A percentile compares a stretch with the other conserved stretches of the same genome.
These are phyloP conservation scores for Trametes hirsuta DNA, from an alignment of 1,284 basidiomycete species.

Conservation along the genomic window DNA sequence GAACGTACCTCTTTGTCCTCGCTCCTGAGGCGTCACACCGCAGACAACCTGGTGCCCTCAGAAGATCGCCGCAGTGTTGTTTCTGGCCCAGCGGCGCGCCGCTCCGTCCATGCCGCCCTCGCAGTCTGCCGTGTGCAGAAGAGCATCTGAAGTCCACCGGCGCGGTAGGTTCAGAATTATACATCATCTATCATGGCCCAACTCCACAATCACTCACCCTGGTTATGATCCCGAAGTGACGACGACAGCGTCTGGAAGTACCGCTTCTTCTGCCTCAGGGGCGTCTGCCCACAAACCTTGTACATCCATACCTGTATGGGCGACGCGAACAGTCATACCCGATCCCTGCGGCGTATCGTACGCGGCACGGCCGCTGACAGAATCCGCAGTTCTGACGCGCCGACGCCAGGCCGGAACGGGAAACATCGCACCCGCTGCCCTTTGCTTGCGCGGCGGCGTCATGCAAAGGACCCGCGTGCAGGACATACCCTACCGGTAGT, in stretches of 20 bases:
- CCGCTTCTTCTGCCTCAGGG: not conserved
- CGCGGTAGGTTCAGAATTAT: conserved; percentile 13
- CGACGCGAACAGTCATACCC: not conserved
- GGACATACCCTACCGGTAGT: not conserved
- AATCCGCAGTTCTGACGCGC: conserved; percentile 7
- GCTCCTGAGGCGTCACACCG: not conserved
- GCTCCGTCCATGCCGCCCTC: not conserved
- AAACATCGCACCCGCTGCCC: not conserved
- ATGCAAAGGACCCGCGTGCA: not conserved
- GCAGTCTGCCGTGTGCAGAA: not conserved
- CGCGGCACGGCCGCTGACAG: conserved; percentile 1
- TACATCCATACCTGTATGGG: not conserved
- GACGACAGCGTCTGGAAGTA: conserved; percentile 8
- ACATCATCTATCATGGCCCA: conserved; percentile 12
- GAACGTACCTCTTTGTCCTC: not conserved
- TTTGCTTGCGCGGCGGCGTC: not conserved
- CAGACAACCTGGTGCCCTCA: not conserved
- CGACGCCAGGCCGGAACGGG: conserved; percentile 8
- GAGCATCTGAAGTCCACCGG: not conserved
- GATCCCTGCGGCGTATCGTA: conserved; percentile 1
- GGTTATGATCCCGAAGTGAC: conserved; percentile 16
- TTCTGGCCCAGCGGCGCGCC: not conserved
- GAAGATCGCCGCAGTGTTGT: not conserved
- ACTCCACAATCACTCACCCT: conserved; percentile 26
- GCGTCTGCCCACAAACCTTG: conserved; percentile 6